These are phyloP conservation scores for Calocybe gangraenosa DNA, from an alignment of 768 basidiomycete genomes.

Conservation along the genomic window DNA sequence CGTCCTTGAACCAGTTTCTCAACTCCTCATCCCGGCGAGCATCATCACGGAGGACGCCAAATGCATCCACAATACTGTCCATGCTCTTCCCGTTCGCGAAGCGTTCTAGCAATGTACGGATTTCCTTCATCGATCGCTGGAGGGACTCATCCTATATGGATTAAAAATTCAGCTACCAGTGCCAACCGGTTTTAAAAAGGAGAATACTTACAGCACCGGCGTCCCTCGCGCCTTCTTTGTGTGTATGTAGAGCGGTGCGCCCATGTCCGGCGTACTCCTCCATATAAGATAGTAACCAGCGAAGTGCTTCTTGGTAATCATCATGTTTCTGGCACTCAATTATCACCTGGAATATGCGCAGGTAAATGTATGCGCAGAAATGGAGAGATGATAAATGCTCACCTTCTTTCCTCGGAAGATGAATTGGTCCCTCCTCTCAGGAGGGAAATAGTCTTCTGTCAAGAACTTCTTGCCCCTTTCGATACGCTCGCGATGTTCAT, in stretches of 20 bases:
- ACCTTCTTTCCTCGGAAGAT: constrained; percentile 94
- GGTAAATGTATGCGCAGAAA: background rate
- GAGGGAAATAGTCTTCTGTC: constrained; percentile 82
- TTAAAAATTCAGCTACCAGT: background rate
- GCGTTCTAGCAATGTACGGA: constrained; percentile 83
- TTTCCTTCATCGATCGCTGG: constrained; percentile 51
- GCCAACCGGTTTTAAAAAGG: too few relatives aligned
- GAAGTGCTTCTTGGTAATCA: constrained; percentile 79
- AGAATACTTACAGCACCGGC: constrained; percentile 26
- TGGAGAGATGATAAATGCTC: background rate
- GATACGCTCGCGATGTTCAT: constrained; percentile 59
- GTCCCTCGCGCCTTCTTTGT: constrained; percentile 17
- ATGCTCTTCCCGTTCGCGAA: constrained; percentile 78
- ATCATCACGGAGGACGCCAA: constrained; percentile 70
- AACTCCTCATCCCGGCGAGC: constrained; percentile 72
- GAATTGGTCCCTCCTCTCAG: constrained; percentile 88
- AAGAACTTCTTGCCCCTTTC: constrained; percentile 67
- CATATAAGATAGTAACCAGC: constrained; percentile 65
- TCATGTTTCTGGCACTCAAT: constrained; percentile 91
- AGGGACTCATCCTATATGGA: constrained; percentile 48
- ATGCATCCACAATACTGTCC: constrained; percentile 63
- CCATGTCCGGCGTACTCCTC: constrained; percentile 61
- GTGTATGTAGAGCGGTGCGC: constrained; percentile 19
- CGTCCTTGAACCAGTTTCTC: constrained; percentile 62
- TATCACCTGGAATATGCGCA: constrained; percentile 58